These are phyloP conservation scores for Annulohypoxylon moriforme DNA, from an alignment of 495 filamentous ascomycete species.

Conservation along the genomic window DNA sequence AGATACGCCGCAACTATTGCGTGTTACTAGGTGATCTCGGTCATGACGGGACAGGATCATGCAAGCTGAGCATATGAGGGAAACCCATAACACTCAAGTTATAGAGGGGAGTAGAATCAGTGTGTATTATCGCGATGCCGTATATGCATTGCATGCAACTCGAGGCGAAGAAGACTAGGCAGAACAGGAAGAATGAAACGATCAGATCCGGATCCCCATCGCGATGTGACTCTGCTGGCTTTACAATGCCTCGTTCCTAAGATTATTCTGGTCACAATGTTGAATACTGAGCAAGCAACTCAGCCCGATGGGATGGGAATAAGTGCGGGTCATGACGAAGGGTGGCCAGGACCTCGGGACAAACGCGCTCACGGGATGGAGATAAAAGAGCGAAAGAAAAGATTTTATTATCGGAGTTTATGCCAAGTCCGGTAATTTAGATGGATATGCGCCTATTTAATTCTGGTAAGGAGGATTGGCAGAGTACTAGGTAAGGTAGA, in stretches of 20 bases:
- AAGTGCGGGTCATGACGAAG: neutral
- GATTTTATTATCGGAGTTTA: constrained; percentile 6
- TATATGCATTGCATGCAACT: constrained; percentile 17
- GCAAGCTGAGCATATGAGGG: constrained; percentile 22
- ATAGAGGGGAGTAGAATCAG: neutral
- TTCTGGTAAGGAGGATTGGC: constrained; percentile 1
- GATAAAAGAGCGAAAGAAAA: constrained; percentile 1
- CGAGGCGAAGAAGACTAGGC: neutral
- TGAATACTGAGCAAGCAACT: neutral
- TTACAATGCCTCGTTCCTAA: neutral
- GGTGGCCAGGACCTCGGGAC: neutral
- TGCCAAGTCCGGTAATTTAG: constrained; percentile 18
- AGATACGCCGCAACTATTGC: constrained; percentile 21
- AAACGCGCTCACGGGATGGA: neutral
- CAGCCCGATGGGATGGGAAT: constrained; percentile 10
- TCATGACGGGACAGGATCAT: constrained; percentile 21
- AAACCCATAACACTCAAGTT: constrained; percentile 12
- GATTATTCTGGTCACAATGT: constrained; percentile 1
- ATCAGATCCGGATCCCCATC: constrained; percentile 1
- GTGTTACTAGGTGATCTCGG: neutral
- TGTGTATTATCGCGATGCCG: constrained; percentile 3
- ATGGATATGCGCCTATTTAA: neutral
- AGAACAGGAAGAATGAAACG: constrained; percentile 3
- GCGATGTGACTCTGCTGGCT: neutral
- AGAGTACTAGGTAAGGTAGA: constrained; percentile 14